Conservation (phyloP, 106 monocot genomes). For the Dendrobium catenatum region DNA sequence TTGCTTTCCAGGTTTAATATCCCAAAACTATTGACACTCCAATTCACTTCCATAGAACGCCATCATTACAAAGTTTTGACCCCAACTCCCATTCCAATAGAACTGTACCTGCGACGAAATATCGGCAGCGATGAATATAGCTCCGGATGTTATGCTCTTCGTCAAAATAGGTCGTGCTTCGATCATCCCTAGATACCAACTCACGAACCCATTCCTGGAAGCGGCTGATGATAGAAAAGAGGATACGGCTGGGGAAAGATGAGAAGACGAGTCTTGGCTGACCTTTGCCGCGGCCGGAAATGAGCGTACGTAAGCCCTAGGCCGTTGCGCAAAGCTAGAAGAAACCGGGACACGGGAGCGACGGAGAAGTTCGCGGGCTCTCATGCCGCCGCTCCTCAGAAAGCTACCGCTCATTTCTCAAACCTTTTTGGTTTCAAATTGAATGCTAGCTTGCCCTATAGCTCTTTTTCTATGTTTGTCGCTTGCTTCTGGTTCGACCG, state of each 20-base stretch:
- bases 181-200: conserved; percentile 63
- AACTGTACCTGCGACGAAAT: conserved; percentile 32
- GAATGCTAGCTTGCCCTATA: not conserved
- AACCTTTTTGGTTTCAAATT: not conserved
- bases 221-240: conserved; percentile 12
- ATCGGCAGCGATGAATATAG: conserved; percentile 55
- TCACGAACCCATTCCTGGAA: conserved; percentile 33
- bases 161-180: conserved; percentile 49
- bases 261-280: conserved; percentile 1
- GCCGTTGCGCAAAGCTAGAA: not conserved
- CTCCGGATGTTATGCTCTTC: conserved; percentile 58
- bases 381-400: conserved; percentile 24
- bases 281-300: not conserved
- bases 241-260: conserved; percentile 5
- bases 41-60: not conserved
- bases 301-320: conserved; percentile 15
- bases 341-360: conserved; percentile 8
- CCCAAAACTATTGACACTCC: not conserved
- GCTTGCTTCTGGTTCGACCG: not conserved
- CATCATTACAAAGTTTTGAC: not conserved
- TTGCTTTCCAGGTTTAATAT: not conserved
- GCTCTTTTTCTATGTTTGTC: not conserved
- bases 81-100: not conserved
- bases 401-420: conserved; percentile 20
- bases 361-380: conserved; percentile 14